Base-by-base conservation (phyloP, 192 early-diverging fungal species). In the Cladochytrium replicatum region DNA sequence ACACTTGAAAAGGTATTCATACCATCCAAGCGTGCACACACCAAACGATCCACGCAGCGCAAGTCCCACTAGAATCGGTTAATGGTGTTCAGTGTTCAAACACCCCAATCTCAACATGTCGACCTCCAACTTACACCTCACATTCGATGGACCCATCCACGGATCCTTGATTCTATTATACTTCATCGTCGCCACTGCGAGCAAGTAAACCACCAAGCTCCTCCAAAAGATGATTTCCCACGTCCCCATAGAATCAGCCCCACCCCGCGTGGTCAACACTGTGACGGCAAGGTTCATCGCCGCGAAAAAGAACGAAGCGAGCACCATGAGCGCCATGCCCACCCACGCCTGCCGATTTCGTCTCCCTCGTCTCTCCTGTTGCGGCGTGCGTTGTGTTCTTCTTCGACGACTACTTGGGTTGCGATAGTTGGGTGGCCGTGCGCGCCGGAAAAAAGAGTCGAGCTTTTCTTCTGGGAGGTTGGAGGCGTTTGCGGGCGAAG, bases 311-410 rank as follows among this genome's bases (percentile, higher is more conserved):
- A n/a, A 48, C n/a, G 54, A 26, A 5, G 60, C 44, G 6, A 62
- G 48, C 1, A 62, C 3, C 60, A 62, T 62, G 59, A 41, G 56
- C 1, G 56, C 23, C 22, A 62, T 15, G 6, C 58, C 58, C 34
- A 60, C n/a, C n/a, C n/a, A n/a, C n/a, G n/a, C n/a, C n/a, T n/a
- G n/a, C n/a, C n/a, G n/a, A n/a, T n/a, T n/a, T n/a, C n/a, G n/a
- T n/a, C n/a, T n/a, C n/a, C n/a, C n/a, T n/a, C n/a, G n/a, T n/a
- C n/a, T n/a, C n/a, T n/a, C n/a, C n/a, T n/a, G n/a, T n/a, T n/a
- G n/a, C n/a, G n/a, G n/a, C n/a, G n/a, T n/a, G n/a, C n/a, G n/a
- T n/a, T n/a, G n/a, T n/a, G n/a, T n/a, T n/a, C n/a, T n/a, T n/a
- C n/a, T n/a, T n/a, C n/a, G n/a, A n/a, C n/a, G n/a, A n/a, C n/a